Evolutionary conservation across 2,329 filamentous ascomycete species (phyloP).

Genomic region (Periconia sp.): DNA sequence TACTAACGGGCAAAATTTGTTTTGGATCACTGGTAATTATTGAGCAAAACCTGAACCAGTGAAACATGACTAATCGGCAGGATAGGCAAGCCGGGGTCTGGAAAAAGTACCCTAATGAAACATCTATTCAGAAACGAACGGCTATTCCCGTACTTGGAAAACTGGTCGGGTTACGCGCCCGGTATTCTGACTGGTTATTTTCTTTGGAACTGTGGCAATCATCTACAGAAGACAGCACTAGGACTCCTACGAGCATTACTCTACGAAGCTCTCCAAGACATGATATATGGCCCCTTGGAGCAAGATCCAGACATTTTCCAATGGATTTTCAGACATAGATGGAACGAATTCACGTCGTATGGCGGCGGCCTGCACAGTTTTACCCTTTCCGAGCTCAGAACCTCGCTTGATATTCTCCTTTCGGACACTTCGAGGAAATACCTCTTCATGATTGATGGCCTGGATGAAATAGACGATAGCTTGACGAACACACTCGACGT

Average conservation of each 20-base stretch:
- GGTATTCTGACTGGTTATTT: conserved; percentile 50
- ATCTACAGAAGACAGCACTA: conserved; percentile 31
- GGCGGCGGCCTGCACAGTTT: conserved; percentile 32
- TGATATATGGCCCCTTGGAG: conserved; percentile 38
- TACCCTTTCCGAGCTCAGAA: conserved; percentile 25
- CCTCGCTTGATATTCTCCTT: conserved; percentile 33
- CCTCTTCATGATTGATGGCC: conserved; percentile 39
- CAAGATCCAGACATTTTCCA: conserved; percentile 30
- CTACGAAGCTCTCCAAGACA: conserved; percentile 38
- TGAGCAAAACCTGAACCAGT: neutral
- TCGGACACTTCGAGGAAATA: conserved; percentile 37
- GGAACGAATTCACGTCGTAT: conserved; percentile 35
- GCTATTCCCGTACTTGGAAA: conserved; percentile 30
- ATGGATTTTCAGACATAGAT: conserved; percentile 33
- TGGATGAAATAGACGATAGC: conserved; percentile 36
- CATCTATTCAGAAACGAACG: conserved; percentile 36
- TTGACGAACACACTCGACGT: conserved; percentile 27
- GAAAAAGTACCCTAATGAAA: conserved; percentile 56
- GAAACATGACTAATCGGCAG: neutral
- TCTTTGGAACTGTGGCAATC: conserved; percentile 51
- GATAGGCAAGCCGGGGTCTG: conserved; percentile 50
- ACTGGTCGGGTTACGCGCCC: conserved; percentile 34
- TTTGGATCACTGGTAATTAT: conserved; percentile 35
- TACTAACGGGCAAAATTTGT: conserved; percentile 31
- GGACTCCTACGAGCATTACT: conserved; percentile 34